Base-by-base conservation (phyloP, 257 asterid genomes). In the Scutellaria minor region DNA sequence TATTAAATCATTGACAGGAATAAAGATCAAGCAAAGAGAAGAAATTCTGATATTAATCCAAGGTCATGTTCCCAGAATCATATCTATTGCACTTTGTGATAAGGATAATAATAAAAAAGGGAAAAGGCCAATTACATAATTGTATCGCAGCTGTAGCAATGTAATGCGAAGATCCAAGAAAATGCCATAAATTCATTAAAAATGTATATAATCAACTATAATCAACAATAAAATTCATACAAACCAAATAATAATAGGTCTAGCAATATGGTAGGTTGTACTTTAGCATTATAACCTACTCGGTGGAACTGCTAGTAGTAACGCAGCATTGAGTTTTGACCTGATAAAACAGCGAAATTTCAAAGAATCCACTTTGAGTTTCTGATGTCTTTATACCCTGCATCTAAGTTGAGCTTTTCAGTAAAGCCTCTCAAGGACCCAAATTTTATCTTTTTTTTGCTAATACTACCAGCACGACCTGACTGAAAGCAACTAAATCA, bases 291-390 rank as follows among this genome's bases (percentile, higher is more conserved):
- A 13, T 3, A 22, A 64, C 55, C 52, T 42, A n/a, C 11, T 18
- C 22, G 14, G 12, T 45, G 48, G 39, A 27, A 53, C 39, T 13
- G 14, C 44, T 48, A 37, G 52, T 42, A 48, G 59, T 14, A 71
- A 27, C 8, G 3, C 54, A 37, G 61, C 18, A 18, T 20, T 14
- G 58, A 52, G 59, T 22, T 64, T 71, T 62, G 35, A 62, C 71
- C 64, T 62, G 68, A 59, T 47, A 1, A 10, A 51, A 22, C 10
- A 14, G 6, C 4, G 2, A 40, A 7, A 8, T 35, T 31, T 31
- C 66, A 44, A 56, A 44, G 35, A 27, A 37, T 42, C 45, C 58
- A 70, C 31, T 9, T 44, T 24, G 48, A 37, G 10, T 15, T 71
- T 60, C 11, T 8, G 47, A 27, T 35, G 58, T 9, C 48, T 6